phyloP scores from a whole-genome alignment of 306 rosid genomes.

The Neltuma alba region DNA sequence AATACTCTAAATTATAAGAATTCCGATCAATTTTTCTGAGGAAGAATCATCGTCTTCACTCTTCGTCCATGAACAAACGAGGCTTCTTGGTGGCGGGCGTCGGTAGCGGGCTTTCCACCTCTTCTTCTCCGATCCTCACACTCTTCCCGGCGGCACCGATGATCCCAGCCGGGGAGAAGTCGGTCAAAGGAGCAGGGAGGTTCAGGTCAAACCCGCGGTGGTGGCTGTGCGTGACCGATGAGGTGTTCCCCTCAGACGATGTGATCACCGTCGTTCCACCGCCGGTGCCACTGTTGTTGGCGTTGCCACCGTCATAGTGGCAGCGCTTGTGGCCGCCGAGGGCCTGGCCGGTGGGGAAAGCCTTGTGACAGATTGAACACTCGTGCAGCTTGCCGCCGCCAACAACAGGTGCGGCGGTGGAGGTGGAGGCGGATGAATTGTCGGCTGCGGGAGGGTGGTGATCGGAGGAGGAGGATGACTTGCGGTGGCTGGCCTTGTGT shows the following conservation, averaged over 20 bases:
- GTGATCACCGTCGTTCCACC: conserved; percentile 37
- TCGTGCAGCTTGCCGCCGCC: conserved; percentile 56
- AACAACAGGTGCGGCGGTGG: neutral
- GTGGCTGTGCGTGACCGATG: conserved; percentile 45
- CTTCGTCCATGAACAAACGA: conserved; percentile 41
- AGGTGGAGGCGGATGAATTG: conserved; percentile 28
- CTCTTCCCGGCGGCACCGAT: conserved; percentile 19
- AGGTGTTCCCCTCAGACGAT: conserved; percentile 60
- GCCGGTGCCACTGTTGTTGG: conserved; percentile 46
- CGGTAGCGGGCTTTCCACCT: conserved; percentile 87
- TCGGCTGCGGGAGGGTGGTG: neutral
- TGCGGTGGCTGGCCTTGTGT: conserved; percentile 95
- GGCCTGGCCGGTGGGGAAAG: conserved; percentile 87
- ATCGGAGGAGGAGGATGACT: conserved; percentile 34
- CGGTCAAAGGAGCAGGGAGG: conserved; percentile 74
- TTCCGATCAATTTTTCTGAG: conserved; percentile 22
- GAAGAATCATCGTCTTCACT: conserved; percentile 11
- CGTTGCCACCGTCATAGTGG: conserved; percentile 81
- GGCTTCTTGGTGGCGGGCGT: conserved; percentile 55
- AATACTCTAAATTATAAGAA: conserved; percentile 5
- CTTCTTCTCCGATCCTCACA: conserved; percentile 57
- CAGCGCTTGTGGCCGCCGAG: conserved; percentile 97
- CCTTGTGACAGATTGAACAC: conserved; percentile 88
- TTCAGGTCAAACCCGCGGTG: conserved; percentile 77
- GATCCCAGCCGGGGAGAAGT: conserved; percentile 48